phyloP scores from a whole-genome alignment of 208 protist species.

The Trypanosomatidae sp. region DNA sequence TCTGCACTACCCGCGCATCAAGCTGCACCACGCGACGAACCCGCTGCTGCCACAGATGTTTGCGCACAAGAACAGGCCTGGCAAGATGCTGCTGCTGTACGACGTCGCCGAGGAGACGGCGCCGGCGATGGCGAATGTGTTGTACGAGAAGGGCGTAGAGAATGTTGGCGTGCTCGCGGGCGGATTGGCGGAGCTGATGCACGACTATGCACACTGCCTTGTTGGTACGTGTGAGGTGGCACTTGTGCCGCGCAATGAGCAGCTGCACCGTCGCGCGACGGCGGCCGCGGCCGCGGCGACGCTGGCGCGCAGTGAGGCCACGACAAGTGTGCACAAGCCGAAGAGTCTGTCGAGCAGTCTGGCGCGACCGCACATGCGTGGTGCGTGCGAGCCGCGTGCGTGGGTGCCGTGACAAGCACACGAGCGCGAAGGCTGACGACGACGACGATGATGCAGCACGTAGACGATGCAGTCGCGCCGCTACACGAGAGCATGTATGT shows the following conservation, averaged over 20 bases:
- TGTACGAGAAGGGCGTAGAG: slow-evolving; percentile 83
- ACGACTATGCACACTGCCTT: slow-evolving; percentile 48
- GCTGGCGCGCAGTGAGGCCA: slow-evolving; percentile 58
- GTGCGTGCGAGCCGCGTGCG: background rate
- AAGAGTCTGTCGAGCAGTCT: slow-evolving; percentile 79
- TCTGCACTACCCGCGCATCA: slow-evolving; percentile 68
- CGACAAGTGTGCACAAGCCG: slow-evolving; percentile 55
- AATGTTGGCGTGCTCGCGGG: slow-evolving; percentile 74
- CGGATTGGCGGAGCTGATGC: slow-evolving; percentile 72
- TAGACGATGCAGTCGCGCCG: no score
- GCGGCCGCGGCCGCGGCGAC: slow-evolving; percentile 41
- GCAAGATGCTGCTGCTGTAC: slow-evolving; percentile 78
- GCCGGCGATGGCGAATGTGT: slow-evolving; percentile 27
- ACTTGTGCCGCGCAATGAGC: slow-evolving; percentile 53
- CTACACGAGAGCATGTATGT: no score
- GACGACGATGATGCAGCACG: no score
- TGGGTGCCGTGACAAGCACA: no score
- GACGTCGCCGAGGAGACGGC: slow-evolving; percentile 70
- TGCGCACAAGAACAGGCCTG: slow-evolving; percentile 78
- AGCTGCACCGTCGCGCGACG: slow-evolving; percentile 51
- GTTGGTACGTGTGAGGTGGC: slow-evolving; percentile 39
- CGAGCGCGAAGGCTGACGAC: no score
- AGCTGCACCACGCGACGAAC: slow-evolving; percentile 59
- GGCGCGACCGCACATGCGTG: slow-evolving; percentile 8
- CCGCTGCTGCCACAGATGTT: slow-evolving; percentile 78